These are phyloP conservation scores for Alternaria infectoria DNA, from an alignment of 2,329 filamentous ascomycete genomes.

Conservation along the genomic window DNA sequence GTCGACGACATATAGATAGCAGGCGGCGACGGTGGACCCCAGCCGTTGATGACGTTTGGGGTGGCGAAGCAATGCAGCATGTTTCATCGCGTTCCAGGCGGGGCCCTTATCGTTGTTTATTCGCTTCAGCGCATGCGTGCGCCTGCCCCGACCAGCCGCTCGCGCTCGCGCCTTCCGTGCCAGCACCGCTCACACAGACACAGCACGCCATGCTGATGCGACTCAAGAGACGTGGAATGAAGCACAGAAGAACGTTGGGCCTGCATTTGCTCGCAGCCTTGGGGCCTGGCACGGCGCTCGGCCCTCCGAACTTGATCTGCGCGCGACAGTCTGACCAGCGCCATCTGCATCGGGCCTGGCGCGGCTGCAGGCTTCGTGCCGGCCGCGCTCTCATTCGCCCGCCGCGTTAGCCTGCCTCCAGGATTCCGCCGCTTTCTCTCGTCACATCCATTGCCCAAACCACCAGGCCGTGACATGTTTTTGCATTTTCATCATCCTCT, in stretches of 20 bases:
- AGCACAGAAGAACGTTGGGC: neutral
- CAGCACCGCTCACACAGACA: neutral
- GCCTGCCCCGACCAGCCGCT: neutral
- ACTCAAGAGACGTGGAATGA: neutral
- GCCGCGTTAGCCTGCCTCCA: neutral
- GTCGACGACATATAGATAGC: conserved; percentile 2
- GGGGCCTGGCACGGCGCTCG: conserved; percentile 1
- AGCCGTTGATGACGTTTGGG: conserved; percentile 13
- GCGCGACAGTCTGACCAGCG: conserved; percentile 10
- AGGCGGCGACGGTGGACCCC: neutral
- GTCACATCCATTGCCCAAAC: conserved; percentile 13
- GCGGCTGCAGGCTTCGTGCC: neutral
- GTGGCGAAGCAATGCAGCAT: conserved; percentile 7
- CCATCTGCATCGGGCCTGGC: conserved; percentile 2
- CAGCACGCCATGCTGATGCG: neutral
- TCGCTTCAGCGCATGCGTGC: neutral
- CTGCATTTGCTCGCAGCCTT: neutral
- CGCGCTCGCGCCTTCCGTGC: neutral
- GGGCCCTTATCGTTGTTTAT: conserved; percentile 7
- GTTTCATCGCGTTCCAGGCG: conserved; percentile 10
- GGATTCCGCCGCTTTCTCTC: conserved; percentile 11
- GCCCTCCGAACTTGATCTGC: conserved; percentile 30
- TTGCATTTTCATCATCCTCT: conserved; percentile 6
- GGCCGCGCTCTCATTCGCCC: conserved; percentile 4
- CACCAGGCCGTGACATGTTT: conserved; percentile 4